A percentile compares a stretch with the other conserved stretches of the same genome.
Conservation (phyloP, 805 yeast species). For the Ogataea zsoltii region DNA sequence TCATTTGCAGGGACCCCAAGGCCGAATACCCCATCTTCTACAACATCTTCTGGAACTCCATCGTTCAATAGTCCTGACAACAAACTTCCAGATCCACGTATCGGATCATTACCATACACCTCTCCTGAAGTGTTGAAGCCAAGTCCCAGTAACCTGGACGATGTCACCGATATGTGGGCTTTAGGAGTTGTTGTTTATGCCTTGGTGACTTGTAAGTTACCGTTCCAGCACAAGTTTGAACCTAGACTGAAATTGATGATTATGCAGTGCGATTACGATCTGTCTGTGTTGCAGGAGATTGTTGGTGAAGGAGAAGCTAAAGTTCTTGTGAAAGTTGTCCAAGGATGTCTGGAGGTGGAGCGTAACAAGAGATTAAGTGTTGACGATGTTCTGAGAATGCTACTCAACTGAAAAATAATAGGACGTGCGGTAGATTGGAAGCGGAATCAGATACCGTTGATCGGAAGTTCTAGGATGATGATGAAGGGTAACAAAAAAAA, state of each 20-base stretch:
- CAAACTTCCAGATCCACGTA: slow-evolving; percentile 59
- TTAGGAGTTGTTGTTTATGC: slow-evolving; percentile 78
- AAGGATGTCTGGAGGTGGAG: slow-evolving; percentile 56
- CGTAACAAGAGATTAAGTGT: slow-evolving; percentile 53
- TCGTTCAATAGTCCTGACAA: slow-evolving; percentile 1
- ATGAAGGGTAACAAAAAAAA: no score
- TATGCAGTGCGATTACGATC: slow-evolving; percentile 61
- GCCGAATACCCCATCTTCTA: slow-evolving; percentile 13
- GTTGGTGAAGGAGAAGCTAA: slow-evolving; percentile 24
- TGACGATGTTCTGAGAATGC: slow-evolving; percentile 35
- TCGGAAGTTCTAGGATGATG: no score
- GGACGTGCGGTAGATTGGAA: no score
- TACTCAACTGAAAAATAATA: no score
- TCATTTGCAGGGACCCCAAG: slow-evolving; percentile 12
- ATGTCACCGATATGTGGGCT: slow-evolving; percentile 88
- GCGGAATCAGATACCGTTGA: no score
- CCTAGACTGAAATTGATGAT: slow-evolving; percentile 77
- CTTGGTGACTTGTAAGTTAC: slow-evolving; percentile 70
- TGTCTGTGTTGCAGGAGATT: slow-evolving; percentile 36
- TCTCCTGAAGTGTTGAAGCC: slow-evolving; percentile 80
- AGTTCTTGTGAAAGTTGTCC: slow-evolving; percentile 35
- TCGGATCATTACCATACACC: slow-evolving; percentile 92
- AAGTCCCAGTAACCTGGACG: slow-evolving; percentile 57
- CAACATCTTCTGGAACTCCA: slow-evolving; percentile 7
- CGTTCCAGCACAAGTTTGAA: slow-evolving; percentile 82